Base-by-base conservation (phyloP, 1,284 basidiomycete genomes). In the Termitomyces sp. region DNA sequence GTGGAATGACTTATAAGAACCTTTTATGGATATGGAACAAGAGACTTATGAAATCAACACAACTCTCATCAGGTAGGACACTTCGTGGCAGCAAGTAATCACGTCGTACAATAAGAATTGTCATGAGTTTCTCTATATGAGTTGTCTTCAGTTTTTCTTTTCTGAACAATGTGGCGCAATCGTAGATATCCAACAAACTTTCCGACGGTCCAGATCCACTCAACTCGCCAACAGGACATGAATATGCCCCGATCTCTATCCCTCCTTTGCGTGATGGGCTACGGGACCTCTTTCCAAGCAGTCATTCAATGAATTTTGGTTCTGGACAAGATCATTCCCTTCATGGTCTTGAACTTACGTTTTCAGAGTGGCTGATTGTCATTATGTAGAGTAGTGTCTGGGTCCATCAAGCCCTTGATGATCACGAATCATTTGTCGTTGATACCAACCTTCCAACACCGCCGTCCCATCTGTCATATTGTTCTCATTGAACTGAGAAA, bases 281-380 rank as follows among this genome's bases (percentile, higher is more conserved):
- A 52, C 54, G 8, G 54, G 64, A 6, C 50, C 56, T 5, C 63
- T 73, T 40, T 65, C 66, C 5, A 64, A 47, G 71, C 67, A 2
- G 71, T 70, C 46, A 71, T 73, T 19, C 71, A 72, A 56, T 70
- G 71, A 26, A 66, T 60, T 3, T 71, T 72, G n/a, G n/a, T 49
- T 57, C 59, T 72, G 26, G 66, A 61, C n/a, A 49, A n/a, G n/a
- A n/a, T n/a, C n/a, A 58, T 7, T 69, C 64, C 1, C 51, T 72
- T 8, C 48, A 52, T 28, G 50, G 60, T 60, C 37, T 18, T 33
- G 16, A 34, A 50, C 46, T n/a, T 37, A n/a, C n/a, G n/a, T n/a
- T n/a, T n/a, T n/a, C n/a, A n/a, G n/a, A n/a, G n/a, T n/a, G n/a
- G n/a, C n/a, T n/a, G n/a, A n/a, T n/a, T n/a, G n/a, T 24, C 21